These are phyloP conservation scores for Lentinula guzmanii DNA, from an alignment of 768 basidiomycete species.

Conservation along the genomic window DNA sequence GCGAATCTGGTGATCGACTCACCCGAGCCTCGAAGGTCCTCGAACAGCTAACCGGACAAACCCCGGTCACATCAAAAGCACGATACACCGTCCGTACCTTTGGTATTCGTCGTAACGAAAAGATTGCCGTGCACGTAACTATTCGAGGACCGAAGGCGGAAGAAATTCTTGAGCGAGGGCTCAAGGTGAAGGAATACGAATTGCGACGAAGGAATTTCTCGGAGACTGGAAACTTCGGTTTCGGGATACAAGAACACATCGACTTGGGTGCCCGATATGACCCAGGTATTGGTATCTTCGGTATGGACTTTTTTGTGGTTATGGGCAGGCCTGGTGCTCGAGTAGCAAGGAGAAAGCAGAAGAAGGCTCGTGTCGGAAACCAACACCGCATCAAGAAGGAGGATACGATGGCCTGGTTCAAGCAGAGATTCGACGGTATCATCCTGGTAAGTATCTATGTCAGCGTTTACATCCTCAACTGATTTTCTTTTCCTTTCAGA, in stretches of 20 bases:
- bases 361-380: conserved; percentile 82
- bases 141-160: conserved; percentile 99
- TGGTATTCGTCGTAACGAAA: conserved; percentile 99
- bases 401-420: conserved; percentile 98
- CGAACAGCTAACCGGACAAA: conserved; percentile 98
- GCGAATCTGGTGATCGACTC: conserved; percentile 98
- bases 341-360: conserved; percentile 86
- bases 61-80: conserved; percentile 98
- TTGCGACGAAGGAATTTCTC: conserved; percentile 96
- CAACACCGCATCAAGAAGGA: conserved; percentile 91
- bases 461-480: neutral
- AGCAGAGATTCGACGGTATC: conserved; percentile 98
- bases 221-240: conserved; percentile 98
- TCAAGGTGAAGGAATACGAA: conserved; percentile 99
- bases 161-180: conserved; percentile 97
- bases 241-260: conserved; percentile 99
- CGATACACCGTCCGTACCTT: conserved; percentile 99
- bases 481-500: conserved; percentile 1
- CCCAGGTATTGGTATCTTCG: conserved; percentile 97
- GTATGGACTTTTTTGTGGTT: conserved; percentile 98
- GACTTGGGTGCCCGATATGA: conserved; percentile 99
- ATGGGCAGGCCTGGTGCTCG: conserved; percentile 96
- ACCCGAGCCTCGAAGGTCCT: conserved; percentile 99
- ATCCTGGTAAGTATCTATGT: conserved; percentile 61
- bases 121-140: conserved; percentile 98